These are phyloP conservation scores for Penicillium sp. DNA, from an alignment of 2,329 filamentous ascomycete species.

Conservation along the genomic window DNA sequence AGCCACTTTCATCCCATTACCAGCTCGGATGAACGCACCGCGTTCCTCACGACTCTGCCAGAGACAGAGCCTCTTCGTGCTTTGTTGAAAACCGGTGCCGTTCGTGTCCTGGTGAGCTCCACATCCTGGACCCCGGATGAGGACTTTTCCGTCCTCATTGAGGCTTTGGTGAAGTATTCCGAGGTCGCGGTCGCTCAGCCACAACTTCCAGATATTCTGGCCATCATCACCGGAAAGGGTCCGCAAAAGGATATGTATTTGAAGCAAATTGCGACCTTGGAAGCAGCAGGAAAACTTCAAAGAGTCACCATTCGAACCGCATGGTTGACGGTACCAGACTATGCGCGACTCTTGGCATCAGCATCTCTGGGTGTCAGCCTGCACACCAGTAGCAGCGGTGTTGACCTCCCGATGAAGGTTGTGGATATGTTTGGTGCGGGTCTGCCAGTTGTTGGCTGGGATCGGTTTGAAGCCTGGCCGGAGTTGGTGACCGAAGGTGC, in stretches of 20 bases:
- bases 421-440: slow-evolving; percentile 99
- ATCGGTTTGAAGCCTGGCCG: slow-evolving; percentile 81
- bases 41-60: slow-evolving; percentile 69
- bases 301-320: slow-evolving; percentile 77
- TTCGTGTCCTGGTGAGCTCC: slow-evolving; percentile 81
- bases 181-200: slow-evolving; percentile 52
- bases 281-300: slow-evolving; percentile 66
- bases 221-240: slow-evolving; percentile 93
- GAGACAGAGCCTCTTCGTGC: slow-evolving; percentile 67
- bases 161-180: slow-evolving; percentile 79
- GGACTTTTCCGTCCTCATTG: slow-evolving; percentile 86
- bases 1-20: slow-evolving; percentile 76
- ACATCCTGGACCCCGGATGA: slow-evolving; percentile 98
- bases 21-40: slow-evolving; percentile 54
- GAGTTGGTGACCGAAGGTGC: slow-evolving; percentile 88
- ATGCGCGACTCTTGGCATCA: slow-evolving; percentile 80
- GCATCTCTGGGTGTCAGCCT: slow-evolving; percentile 90
- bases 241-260: slow-evolving; percentile 81
- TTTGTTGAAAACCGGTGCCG: slow-evolving; percentile 63
- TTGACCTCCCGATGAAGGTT: slow-evolving; percentile 98
- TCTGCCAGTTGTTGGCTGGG: slow-evolving; percentile 86
- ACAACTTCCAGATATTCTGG: slow-evolving; percentile 71
- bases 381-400: slow-evolving; percentile 91
- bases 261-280: slow-evolving; percentile 66
- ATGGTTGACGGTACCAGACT: slow-evolving; percentile 84